A percentile compares a stretch with the other conserved stretches of the same genome.
These are phyloP conservation scores for Pseudocercospora cruenta DNA, from an alignment of 2,329 filamentous ascomycete species.

Conservation along the genomic window DNA sequence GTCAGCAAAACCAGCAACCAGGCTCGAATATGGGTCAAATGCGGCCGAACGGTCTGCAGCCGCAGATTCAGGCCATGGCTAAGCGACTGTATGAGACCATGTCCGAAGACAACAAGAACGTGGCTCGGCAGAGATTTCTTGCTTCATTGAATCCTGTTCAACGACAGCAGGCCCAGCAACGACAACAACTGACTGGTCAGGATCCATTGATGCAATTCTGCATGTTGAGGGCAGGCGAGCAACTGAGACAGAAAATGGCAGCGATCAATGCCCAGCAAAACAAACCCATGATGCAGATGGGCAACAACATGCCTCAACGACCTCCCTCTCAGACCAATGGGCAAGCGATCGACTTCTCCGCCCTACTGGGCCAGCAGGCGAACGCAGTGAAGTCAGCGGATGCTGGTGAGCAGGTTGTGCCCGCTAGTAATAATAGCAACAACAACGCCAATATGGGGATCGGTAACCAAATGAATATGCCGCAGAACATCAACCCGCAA, in stretches of 20 bases:
- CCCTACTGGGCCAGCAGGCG: constrained; percentile 63
- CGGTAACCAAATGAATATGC: constrained; percentile 32
- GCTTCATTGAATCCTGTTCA: constrained; percentile 27
- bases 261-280: constrained; percentile 12
- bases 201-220: constrained; percentile 33
- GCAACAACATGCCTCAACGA: constrained; percentile 33
- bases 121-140: constrained; percentile 29
- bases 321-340: constrained; percentile 43
- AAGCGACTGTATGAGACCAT: constrained; percentile 28
- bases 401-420: constrained; percentile 65
- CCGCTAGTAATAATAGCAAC: constrained; percentile 60
- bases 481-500: constrained; percentile 39
- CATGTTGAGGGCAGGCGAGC: constrained; percentile 24
- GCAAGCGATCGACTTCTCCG: constrained; percentile 52
- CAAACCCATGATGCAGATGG: constrained; percentile 42
- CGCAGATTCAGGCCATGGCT: constrained; percentile 27
- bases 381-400: constrained; percentile 65
- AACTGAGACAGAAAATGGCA: constrained; percentile 13
- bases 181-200: constrained; percentile 13
- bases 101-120: constrained; percentile 31
- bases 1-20: constrained; percentile 33
- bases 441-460: constrained; percentile 37
- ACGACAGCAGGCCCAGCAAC: constrained; percentile 19
- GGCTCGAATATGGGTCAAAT: constrained; percentile 21
- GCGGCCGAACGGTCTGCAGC: constrained; percentile 11